Evolutionary conservation across 192 early-diverging fungal species (phyloP).

Genomic region (Linnemannia elongata): DNA sequence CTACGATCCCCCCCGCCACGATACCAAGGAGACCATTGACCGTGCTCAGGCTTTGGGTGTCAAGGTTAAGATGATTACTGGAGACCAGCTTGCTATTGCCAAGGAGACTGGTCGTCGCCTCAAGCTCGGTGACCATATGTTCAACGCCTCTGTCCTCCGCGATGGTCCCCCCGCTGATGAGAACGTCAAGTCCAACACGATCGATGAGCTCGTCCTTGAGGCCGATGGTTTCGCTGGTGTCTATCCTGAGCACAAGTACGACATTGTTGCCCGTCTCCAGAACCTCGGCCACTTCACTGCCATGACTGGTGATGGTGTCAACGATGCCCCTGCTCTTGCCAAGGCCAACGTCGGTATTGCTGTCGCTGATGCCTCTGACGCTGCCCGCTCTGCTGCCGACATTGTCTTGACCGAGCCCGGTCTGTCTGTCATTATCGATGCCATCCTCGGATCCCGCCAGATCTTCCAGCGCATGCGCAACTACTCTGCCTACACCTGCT

Average conservation of each 20-base stretch:
- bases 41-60: slow-evolving; percentile 81
- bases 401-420: slow-evolving; percentile 86
- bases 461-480: slow-evolving; percentile 98
- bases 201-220: slow-evolving; percentile 56
- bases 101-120: slow-evolving; percentile 74
- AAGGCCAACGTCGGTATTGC: slow-evolving; percentile 87
- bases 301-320: slow-evolving; percentile 95
- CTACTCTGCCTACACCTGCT: slow-evolving; percentile 93
- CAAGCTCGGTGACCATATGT: slow-evolving; percentile 82
- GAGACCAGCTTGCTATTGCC: slow-evolving; percentile 76
- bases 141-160: slow-evolving; percentile 65
- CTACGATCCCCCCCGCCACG: slow-evolving; percentile 83
- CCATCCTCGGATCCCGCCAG: slow-evolving; percentile 89
- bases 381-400: slow-evolving; percentile 82
- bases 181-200: slow-evolving; percentile 45
- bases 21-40: slow-evolving; percentile 86
- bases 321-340: slow-evolving; percentile 84
- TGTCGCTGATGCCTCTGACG: slow-evolving; percentile 82
- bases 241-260: slow-evolving; percentile 96
- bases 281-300: slow-evolving; percentile 77
- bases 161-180: slow-evolving; percentile 74
- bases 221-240: slow-evolving; percentile 72
- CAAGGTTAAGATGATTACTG: slow-evolving; percentile 96
- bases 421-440: slow-evolving; percentile 91
- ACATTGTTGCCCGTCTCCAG: slow-evolving; percentile 96